Conservation (phyloP, 176 grass and related monocot species). For the Triticum timopheevii region DNA sequence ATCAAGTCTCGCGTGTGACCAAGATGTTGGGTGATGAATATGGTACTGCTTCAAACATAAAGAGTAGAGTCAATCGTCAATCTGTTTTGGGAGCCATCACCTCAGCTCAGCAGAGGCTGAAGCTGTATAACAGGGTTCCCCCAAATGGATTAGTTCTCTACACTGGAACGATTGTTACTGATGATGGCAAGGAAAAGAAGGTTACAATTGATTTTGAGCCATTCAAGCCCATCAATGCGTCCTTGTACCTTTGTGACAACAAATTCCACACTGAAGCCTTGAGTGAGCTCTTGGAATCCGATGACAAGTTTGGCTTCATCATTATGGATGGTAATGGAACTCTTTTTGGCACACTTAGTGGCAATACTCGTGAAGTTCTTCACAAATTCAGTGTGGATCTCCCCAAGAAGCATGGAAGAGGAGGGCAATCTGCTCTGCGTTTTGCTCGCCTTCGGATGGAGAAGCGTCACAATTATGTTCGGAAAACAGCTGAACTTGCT, state of each 20-base stretch:
- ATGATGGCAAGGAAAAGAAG: slow-evolving; percentile 83
- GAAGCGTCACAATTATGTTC: slow-evolving; percentile 74
- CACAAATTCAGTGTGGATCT: slow-evolving; percentile 78
- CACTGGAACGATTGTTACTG: slow-evolving; percentile 69
- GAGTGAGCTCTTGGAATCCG: slow-evolving; percentile 76
- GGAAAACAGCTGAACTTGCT: slow-evolving; percentile 78
- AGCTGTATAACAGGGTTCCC: slow-evolving; percentile 77
- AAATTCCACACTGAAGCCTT: slow-evolving; percentile 79
- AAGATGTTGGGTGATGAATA: slow-evolving; percentile 89
- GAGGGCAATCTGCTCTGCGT: slow-evolving; percentile 72
- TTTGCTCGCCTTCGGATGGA: slow-evolving; percentile 78
- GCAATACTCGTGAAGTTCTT: slow-evolving; percentile 73
- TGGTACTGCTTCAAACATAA: slow-evolving; percentile 76
- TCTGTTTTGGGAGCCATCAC: slow-evolving; percentile 80
- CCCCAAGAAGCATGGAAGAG: slow-evolving; percentile 79
- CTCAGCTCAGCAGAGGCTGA: slow-evolving; percentile 71
- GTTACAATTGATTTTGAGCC: slow-evolving; percentile 79
- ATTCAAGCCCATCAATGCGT: slow-evolving; percentile 72
- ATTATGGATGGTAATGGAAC: slow-evolving; percentile 82
- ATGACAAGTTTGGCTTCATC: slow-evolving; percentile 84
- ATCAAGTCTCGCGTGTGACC: slow-evolving; percentile 65
- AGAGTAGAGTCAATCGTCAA: slow-evolving; percentile 64
- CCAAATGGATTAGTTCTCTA: slow-evolving; percentile 77
- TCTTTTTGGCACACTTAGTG: slow-evolving; percentile 70
- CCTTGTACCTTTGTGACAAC: slow-evolving; percentile 73